phyloP scores from a whole-genome alignment of 768 basidiomycete genomes.

The Mycena pura region DNA sequence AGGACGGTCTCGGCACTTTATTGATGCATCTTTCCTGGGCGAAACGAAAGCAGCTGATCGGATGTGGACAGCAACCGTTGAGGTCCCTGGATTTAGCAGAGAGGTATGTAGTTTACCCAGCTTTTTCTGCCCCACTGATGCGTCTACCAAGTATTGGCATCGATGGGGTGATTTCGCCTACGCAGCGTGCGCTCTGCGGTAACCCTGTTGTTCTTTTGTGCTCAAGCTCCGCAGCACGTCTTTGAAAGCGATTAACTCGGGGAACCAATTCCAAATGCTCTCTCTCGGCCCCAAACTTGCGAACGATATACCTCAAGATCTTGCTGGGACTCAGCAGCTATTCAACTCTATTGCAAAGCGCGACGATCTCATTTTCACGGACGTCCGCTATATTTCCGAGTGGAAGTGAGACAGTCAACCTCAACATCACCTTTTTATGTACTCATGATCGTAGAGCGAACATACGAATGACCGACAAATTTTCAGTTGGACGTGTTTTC shows the following conservation, averaged over 20 bases:
- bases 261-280: conserved; percentile 6
- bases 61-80: conserved; percentile 11
- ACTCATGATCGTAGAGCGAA: conserved; percentile 38
- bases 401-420: conserved; percentile 2
- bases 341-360: conserved; percentile 13
- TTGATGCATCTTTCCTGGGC: conserved; percentile 45
- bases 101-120: not conserved
- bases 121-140: not conserved
- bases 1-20: conserved; percentile 8
- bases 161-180: conserved; percentile 18
- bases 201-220: not conserved
- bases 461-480: conserved; percentile 46
- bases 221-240: not conserved
- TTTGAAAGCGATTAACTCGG: conserved; percentile 9
- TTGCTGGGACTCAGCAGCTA: conserved; percentile 1
- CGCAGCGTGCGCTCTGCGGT: not conserved
- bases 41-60: conserved; percentile 34
- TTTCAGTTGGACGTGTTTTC: conserved; percentile 44
- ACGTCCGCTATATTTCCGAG: conserved; percentile 1
- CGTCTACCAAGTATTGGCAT: conserved; percentile 8
- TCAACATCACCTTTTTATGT: not conserved
- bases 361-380: conserved; percentile 1
- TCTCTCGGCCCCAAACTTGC: conserved; percentile 1
- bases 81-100: conserved; percentile 13
- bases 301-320: not conserved